Evolutionary conservation across 2,329 filamentous ascomycete species (phyloP).

Genomic region (Camillea tinctor): DNA sequence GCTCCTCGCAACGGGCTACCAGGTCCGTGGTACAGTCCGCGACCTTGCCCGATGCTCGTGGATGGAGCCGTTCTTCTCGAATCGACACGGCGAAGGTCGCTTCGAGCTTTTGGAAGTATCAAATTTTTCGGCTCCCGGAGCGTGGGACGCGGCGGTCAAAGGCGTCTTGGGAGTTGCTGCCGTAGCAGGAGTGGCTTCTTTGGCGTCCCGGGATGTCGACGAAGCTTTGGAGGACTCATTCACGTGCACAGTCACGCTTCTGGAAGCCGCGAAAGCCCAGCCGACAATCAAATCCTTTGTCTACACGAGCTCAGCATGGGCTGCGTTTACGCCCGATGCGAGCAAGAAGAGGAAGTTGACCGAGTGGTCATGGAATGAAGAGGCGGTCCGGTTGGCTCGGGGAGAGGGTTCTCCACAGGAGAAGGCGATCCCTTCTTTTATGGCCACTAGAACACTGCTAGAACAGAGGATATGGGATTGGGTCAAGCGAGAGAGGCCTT

Average conservation of each 20-base stretch:
- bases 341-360: conserved; percentile 23
- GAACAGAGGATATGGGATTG: conserved; percentile 36
- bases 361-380: conserved; percentile 32
- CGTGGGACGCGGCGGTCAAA: conserved; percentile 25
- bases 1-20: conserved; percentile 33
- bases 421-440: conserved; percentile 29
- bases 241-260: conserved; percentile 16
- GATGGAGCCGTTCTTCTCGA: conserved; percentile 25
- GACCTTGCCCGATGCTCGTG: conserved; percentile 33
- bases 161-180: conserved; percentile 28
- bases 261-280: conserved; percentile 26
- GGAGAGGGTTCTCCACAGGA: conserved; percentile 10
- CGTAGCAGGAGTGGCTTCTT: conserved; percentile 23
- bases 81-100: conserved; percentile 24
- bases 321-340: conserved; percentile 31
- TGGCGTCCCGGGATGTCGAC: conserved; percentile 25
- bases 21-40: conserved; percentile 44
- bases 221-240: conserved; percentile 20
- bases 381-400: conserved; percentile 24
- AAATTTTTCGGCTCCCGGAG: conserved; percentile 23
- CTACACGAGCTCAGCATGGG: conserved; percentile 34
- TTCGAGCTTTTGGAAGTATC: conserved; percentile 32
- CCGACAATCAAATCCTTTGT: conserved; percentile 28
- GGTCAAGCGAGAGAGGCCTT: conserved; percentile 28
- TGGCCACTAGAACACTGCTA: conserved; percentile 33